Conservation (phyloP, 192 early-diverging fungal species). For the Backusella sp. region DNA sequence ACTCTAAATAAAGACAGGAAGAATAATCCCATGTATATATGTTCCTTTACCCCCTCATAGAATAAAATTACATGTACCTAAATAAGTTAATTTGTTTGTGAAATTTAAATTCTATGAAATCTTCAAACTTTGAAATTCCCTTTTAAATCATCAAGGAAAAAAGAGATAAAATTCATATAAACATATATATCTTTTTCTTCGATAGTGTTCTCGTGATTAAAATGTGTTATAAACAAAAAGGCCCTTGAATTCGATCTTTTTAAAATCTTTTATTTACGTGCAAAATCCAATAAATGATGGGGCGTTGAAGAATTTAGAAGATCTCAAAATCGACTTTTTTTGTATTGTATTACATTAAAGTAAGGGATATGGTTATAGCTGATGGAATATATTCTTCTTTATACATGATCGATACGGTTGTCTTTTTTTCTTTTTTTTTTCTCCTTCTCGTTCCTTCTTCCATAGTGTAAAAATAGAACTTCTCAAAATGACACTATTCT, state of each 20-base stretch:
- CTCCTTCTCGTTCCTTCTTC: too few species aligned
- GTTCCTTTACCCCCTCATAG: too few species aligned
- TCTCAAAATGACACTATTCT: too few species aligned
- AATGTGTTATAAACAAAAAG: background rate
- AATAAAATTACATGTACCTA: background rate
- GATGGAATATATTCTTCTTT: too few species aligned
- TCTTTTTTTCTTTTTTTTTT: too few species aligned
- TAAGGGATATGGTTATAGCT: background rate
- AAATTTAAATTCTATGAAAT: slow-evolving; percentile 14
- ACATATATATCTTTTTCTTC: background rate
- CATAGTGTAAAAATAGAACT: too few species aligned
- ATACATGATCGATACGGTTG: too few species aligned
- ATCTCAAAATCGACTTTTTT: background rate
- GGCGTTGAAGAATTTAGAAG: background rate
- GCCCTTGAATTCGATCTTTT: background rate
- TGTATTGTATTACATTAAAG: background rate
- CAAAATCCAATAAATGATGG: background rate
- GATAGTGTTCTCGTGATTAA: too few species aligned
- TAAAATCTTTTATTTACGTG: background rate
- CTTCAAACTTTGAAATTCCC: background rate
- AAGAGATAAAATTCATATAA: background rate
- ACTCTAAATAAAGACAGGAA: too few species aligned
- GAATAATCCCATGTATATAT: too few species aligned
- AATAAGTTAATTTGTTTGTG: background rate
- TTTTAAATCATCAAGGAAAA: too few species aligned